A percentile compares a stretch with the other conserved stretches of the same genome.
Evolutionary conservation across 495 filamentous ascomycete genomes (phyloP).

Genomic region (Daldinia decipiens): DNA sequence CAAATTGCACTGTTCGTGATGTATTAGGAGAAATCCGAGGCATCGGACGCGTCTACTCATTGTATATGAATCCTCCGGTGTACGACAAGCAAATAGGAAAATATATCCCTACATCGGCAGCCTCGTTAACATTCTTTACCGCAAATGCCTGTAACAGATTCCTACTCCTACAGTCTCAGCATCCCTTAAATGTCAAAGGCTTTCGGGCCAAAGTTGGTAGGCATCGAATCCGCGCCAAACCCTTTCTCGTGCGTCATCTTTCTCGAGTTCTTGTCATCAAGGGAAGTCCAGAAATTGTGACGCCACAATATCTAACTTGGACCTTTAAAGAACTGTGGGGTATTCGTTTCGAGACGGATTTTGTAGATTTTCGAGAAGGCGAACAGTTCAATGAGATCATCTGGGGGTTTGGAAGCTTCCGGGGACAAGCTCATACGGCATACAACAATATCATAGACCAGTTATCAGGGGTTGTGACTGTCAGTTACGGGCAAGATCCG

Average conservation of each 20-base stretch:
- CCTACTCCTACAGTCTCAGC: background rate
- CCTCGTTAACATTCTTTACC: conserved; percentile 53
- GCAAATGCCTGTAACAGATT: conserved; percentile 36
- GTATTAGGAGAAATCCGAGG: conserved; percentile 46
- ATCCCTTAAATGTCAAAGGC: conserved; percentile 16
- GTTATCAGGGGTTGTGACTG: background rate
- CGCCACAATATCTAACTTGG: conserved; percentile 5
- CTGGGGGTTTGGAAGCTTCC: conserved; percentile 38
- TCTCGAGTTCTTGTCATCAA: conserved; percentile 34
- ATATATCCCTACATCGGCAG: conserved; percentile 39
- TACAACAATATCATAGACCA: background rate
- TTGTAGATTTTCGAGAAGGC: conserved; percentile 6
- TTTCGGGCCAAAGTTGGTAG: conserved; percentile 10
- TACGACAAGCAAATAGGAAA: background rate
- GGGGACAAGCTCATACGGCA: conserved; percentile 22
- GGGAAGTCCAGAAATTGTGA: conserved; percentile 26
- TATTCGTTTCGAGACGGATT: conserved; percentile 20
- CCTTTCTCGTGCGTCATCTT: conserved; percentile 3
- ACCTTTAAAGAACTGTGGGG: conserved; percentile 8
- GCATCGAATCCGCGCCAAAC: conserved; percentile 13
- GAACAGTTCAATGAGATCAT: conserved; percentile 16
- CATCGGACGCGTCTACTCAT: conserved; percentile 47
- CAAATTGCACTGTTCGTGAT: conserved; percentile 21
- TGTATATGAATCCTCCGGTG: conserved; percentile 43
- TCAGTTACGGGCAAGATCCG: conserved; percentile 15